A percentile compares a stretch with the other conserved stretches of the same genome.
phyloP scores from a whole-genome alignment of 1,284 basidiomycete genomes.

The Ganoderma lingzhi region DNA sequence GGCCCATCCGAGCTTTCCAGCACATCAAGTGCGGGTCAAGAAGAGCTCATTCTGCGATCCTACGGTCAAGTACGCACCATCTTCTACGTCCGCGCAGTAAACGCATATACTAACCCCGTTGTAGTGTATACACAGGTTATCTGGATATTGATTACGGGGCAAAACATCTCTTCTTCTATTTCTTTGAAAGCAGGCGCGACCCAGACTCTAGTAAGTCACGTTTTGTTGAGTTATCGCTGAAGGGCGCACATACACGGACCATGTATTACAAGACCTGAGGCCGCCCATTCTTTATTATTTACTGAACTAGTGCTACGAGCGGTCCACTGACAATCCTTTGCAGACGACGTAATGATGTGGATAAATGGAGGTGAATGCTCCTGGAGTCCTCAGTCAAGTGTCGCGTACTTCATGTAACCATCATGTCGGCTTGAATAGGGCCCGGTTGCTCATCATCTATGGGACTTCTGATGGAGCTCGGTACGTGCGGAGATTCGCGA shows the following conservation, averaged over 20 bases:
- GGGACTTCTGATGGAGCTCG: conserved; percentile 64
- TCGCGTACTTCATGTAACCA: not conserved
- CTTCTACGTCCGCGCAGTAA: conserved; percentile 17
- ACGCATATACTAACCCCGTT: not conserved
- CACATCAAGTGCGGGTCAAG: conserved; percentile 65
- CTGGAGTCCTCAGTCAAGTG: not conserved
- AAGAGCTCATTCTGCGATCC: conserved; percentile 68
- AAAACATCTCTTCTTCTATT: conserved; percentile 84
- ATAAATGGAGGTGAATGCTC: conserved; percentile 64
- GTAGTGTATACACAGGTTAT: conserved; percentile 67
- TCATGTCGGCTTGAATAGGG: conserved; percentile 39
- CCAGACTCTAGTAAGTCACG: conserved; percentile 59
- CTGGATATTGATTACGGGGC: conserved; percentile 66
- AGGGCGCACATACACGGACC: not conserved
- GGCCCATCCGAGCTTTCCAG: conserved; percentile 56
- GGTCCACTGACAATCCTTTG: not conserved
- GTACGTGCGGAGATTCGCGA: conserved; percentile 38
- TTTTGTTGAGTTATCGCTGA: not conserved
- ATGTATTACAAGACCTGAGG: not conserved
- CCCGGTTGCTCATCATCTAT: conserved; percentile 71
- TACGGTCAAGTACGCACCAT: conserved; percentile 58
- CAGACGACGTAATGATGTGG: conserved; percentile 77
- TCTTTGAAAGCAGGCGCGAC: conserved; percentile 80
- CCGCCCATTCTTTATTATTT: not conserved
- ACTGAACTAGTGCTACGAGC: too few species aligned